Base-by-base conservation (phyloP, 805 yeast species). In the Nakazawaea ernobii region DNA sequence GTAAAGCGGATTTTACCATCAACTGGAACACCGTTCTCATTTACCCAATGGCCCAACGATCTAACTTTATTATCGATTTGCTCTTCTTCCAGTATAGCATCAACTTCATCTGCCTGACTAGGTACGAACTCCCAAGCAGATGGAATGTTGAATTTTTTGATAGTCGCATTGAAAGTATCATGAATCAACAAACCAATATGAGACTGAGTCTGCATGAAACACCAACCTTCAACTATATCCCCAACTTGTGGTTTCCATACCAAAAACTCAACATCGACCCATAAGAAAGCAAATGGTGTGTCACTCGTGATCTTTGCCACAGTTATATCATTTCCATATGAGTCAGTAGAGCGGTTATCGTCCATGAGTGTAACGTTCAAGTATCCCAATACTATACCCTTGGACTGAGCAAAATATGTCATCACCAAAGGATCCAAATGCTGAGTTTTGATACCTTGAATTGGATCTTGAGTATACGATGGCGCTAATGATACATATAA, bases 161-260 rank as follows among this genome's bases (percentile, higher is more conserved):
- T 88, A 40, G 92, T 82, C 20, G 97, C 97, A 67, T 94, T 94
- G 71, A 94, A 94, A 1, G 95, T 88, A 67, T 94, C 98, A 62
- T 88, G 91, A 43, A 94, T 74, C 54, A 94, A 74, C 51, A 94
- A 71, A 51, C 97, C 98, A 57, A 94, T 85, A 62, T 94, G 99
- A 7, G 96, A 84, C 14, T 95, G 96, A 2, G 96, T 84, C 69
- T 92, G 97, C 79, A 92, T 82, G 69, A 88, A 89, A 46, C 85
- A 76, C 71, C 82, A 77, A 10, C 99, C 99, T 63, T 91, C 95
- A 15, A 94, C 67, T 1, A 74, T 68, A 60, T 94, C 97, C 4
- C 95, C 97, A n/a, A 80, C 71, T 56, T 79, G 79, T 4, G 99
- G 99, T 57, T 77, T 80, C 98, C 99, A 94, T 42, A 90, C 78